A percentile compares a stretch with the other conserved stretches of the same genome.
phyloP scores from a whole-genome alignment of 257 asterid species.

The Solanum phureja region DNA sequence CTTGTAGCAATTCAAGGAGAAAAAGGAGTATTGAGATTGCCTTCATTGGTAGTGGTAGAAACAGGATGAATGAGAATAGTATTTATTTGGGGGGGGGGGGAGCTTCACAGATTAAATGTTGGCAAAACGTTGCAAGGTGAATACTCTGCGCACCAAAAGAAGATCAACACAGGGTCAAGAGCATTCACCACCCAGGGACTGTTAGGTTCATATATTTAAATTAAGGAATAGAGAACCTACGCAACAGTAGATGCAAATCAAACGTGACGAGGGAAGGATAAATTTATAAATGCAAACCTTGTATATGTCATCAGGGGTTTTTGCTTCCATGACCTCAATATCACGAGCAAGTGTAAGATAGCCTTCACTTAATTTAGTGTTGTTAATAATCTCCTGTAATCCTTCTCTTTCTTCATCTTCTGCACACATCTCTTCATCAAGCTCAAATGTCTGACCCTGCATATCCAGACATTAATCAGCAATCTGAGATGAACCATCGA shows the following conservation, averaged over 20 bases:
- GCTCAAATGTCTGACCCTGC: constrained; percentile 71
- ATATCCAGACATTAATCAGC: neutral
- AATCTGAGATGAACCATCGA: neutral
- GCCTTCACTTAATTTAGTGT: constrained; percentile 77
- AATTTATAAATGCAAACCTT: constrained; percentile 35
- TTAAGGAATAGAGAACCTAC: neutral
- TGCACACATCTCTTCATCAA: constrained; percentile 44
- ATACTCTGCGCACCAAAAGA: neutral
- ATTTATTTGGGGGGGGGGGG: too few species aligned
- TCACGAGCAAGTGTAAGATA: constrained; percentile 97
- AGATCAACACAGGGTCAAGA: neutral
- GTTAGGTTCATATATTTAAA: neutral
- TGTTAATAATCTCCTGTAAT: constrained; percentile 68
- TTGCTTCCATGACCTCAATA: constrained; percentile 97
- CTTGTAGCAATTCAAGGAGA: too few species aligned
- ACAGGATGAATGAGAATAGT: too few species aligned
- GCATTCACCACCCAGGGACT: neutral
- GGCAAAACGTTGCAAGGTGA: neutral
- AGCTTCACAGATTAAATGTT: neutral
- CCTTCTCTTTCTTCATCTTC: constrained; percentile 74
- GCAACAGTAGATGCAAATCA: neutral
- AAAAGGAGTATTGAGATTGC: too few species aligned
- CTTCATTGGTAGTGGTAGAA: too few species aligned
- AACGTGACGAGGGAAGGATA: neutral
- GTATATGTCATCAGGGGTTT: constrained; percentile 93